Evolutionary conservation across 2,329 filamentous ascomycete species (phyloP).

Genomic region (Aureobasidium sp.): DNA sequence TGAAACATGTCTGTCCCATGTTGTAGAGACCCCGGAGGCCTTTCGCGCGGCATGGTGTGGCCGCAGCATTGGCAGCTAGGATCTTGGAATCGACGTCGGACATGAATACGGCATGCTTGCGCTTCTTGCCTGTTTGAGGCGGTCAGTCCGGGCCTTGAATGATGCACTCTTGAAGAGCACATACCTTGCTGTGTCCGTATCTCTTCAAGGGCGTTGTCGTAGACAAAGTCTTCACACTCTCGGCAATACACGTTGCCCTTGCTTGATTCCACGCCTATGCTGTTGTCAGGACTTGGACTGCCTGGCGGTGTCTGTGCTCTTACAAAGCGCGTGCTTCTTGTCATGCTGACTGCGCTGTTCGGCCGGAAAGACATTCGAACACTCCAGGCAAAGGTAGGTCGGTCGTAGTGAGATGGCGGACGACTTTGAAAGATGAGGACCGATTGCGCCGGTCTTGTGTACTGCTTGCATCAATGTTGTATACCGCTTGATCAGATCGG

Average conservation of each 20-base stretch:
- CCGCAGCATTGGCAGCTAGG: conserved; percentile 69
- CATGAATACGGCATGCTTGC: conserved; percentile 48
- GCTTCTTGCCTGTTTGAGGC: conserved; percentile 51
- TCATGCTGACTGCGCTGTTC: conserved; percentile 62
- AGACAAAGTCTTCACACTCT: conserved; percentile 75
- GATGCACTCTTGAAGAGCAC: conserved; percentile 31
- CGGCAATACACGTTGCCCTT: conserved; percentile 72
- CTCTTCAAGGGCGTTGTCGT: conserved; percentile 73
- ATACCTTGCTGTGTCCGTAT: conserved; percentile 63
- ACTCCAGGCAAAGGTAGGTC: conserved; percentile 64
- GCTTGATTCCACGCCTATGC: conserved; percentile 66
- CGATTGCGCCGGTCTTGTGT: conserved; percentile 59
- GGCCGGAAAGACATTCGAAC: conserved; percentile 59
- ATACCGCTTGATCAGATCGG: conserved; percentile 64
- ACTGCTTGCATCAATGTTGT: conserved; percentile 64
- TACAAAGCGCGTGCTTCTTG: conserved; percentile 69
- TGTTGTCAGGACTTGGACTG: neutral
- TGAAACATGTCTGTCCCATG: conserved; percentile 96
- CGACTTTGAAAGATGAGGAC: conserved; percentile 60
- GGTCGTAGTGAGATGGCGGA: conserved; percentile 23
- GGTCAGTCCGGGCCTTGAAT: neutral
- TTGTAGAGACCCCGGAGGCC: conserved; percentile 92
- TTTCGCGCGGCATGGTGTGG: conserved; percentile 75
- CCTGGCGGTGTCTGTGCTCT: conserved; percentile 19
- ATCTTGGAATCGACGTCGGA: conserved; percentile 66